A percentile compares a stretch with the other conserved stretches of the same genome.
Conservation (phyloP, 2,329 filamentous ascomycete species). For the Emericellopsis cladophorae region DNA sequence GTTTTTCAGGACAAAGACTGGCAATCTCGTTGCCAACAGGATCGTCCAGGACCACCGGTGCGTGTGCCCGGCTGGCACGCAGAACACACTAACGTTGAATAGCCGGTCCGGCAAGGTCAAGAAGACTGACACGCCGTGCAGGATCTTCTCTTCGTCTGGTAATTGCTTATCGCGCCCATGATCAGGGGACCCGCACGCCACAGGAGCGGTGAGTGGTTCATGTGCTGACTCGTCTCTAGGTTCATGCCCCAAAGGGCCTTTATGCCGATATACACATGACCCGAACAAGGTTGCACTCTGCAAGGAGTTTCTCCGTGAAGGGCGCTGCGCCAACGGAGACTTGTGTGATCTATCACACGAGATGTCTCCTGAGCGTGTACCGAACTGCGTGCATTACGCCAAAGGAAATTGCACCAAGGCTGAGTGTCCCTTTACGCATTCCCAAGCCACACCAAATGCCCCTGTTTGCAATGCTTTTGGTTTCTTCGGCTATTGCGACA, state of each 20-base stretch:
- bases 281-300: conserved; percentile 79
- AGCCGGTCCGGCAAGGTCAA: conserved; percentile 42
- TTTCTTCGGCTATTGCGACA: conserved; percentile 76
- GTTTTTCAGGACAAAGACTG: conserved; percentile 77
- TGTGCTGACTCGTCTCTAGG: conserved; percentile 38
- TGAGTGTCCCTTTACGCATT: conserved; percentile 78
- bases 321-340: conserved; percentile 63
- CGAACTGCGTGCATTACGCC: conserved; percentile 80
- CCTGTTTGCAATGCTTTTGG: conserved; percentile 78
- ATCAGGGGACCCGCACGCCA: neutral
- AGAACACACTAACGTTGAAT: conserved; percentile 22
- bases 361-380: conserved; percentile 68
- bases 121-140: conserved; percentile 65
- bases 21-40: conserved; percentile 71
- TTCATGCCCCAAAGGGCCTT: conserved; percentile 69
- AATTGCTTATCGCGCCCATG: conserved; percentile 27
- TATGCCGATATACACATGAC: conserved; percentile 75
- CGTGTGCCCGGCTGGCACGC: conserved; percentile 18
- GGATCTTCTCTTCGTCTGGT: conserved; percentile 57
- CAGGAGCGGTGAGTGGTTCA: neutral
- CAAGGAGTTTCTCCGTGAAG: conserved; percentile 73
- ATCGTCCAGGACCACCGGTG: conserved; percentile 68
- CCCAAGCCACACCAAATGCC: conserved; percentile 62
- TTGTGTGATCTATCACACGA: conserved; percentile 88
- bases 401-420: conserved; percentile 81